A percentile compares a stretch with the other conserved stretches of the same genome.
Conservation (phyloP, 2,329 filamentous ascomycete genomes). For the Aspergillus melleus region DNA sequence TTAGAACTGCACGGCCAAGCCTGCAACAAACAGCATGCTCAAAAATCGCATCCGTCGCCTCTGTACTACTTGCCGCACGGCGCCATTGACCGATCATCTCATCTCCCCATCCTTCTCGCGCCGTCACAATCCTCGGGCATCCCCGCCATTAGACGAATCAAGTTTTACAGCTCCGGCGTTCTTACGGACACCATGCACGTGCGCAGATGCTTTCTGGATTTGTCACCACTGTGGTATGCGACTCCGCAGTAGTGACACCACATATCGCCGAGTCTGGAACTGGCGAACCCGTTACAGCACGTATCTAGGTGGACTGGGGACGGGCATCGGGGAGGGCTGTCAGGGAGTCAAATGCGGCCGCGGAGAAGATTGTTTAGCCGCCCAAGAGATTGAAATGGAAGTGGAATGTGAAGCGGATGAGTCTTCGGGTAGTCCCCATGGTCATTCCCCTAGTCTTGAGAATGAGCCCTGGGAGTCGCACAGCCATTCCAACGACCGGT, state of each 20-base stretch:
- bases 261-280: slow-evolving; percentile 72
- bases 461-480: slow-evolving; percentile 16
- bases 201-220: slow-evolving; percentile 67
- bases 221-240: slow-evolving; percentile 79
- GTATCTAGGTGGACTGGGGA: slow-evolving; percentile 77
- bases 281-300: slow-evolving; percentile 83
- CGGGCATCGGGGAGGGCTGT: slow-evolving; percentile 83
- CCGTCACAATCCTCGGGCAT: slow-evolving; percentile 16
- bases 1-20: slow-evolving; percentile 88
- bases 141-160: slow-evolving; percentile 25
- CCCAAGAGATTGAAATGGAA: slow-evolving; percentile 76
- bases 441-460: slow-evolving; percentile 20
- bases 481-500: slow-evolving; percentile 10
- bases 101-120: slow-evolving; percentile 23
- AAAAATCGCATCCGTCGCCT: slow-evolving; percentile 77
- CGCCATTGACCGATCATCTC: slow-evolving; percentile 56
- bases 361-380: slow-evolving; percentile 72
- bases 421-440: slow-evolving; percentile 30
- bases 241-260: slow-evolving; percentile 59
- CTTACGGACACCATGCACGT: slow-evolving; percentile 59
- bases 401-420: slow-evolving; percentile 83
- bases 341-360: slow-evolving; percentile 86
- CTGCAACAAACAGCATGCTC: slow-evolving; percentile 66
- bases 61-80: slow-evolving; percentile 72
- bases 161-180: slow-evolving; percentile 51